phyloP scores from a whole-genome alignment of 495 filamentous ascomycete genomes.

The Copromyces sp. region DNA sequence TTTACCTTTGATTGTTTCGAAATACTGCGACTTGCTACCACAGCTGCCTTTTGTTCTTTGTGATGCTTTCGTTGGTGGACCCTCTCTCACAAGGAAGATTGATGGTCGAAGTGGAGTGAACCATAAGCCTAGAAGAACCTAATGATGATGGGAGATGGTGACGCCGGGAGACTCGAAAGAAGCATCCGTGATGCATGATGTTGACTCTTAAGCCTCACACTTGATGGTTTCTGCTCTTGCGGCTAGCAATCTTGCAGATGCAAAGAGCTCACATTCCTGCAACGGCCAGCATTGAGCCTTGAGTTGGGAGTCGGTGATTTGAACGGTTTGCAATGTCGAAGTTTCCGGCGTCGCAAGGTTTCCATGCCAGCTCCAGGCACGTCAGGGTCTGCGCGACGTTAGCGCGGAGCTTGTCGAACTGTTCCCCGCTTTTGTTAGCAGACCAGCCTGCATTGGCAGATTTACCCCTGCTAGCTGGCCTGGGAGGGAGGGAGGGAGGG shows the following conservation, averaged over 20 bases:
- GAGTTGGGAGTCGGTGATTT: background rate
- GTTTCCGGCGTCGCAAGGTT: background rate
- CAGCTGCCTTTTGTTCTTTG: background rate
- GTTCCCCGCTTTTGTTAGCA: background rate
- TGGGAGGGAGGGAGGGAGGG: background rate
- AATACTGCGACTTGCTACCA: no score
- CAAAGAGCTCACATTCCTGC: background rate
- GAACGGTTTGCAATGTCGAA: background rate
- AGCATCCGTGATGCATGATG: background rate
- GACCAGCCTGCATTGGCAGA: background rate
- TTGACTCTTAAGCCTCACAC: background rate
- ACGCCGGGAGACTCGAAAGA: background rate
- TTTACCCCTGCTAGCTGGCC: background rate
- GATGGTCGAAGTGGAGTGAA: background rate
- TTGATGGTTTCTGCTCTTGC: background rate
- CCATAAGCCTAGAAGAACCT: background rate
- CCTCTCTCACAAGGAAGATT: background rate
- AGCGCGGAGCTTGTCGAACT: background rate
- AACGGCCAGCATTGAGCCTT: background rate
- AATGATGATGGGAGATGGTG: background rate
- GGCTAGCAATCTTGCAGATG: background rate
- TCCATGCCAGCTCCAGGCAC: background rate
- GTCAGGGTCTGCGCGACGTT: background rate
- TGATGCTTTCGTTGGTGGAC: background rate
- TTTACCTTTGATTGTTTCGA: no score